Conservation (phyloP, 2,329 filamentous ascomycete species). For the Cercospora sp. region DNA sequence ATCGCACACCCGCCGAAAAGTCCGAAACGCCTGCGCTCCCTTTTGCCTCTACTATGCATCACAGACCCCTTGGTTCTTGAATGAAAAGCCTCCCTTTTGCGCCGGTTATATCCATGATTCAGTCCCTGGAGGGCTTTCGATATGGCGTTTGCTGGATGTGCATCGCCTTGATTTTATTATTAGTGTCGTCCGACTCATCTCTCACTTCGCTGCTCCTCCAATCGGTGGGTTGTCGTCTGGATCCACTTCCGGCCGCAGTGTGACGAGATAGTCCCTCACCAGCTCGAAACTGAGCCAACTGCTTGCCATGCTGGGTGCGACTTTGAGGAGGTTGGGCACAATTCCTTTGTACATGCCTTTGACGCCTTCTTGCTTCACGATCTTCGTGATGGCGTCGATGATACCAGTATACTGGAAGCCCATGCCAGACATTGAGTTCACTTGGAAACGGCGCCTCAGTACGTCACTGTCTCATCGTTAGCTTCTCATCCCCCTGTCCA, state of each 20-base stretch:
- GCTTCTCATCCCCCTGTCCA: neutral
- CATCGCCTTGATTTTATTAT: neutral
- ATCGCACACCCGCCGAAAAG: conserved; percentile 1
- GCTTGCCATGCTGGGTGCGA: conserved; percentile 96
- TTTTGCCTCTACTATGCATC: neutral
- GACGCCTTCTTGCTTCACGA: conserved; percentile 79
- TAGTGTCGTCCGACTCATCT: neutral
- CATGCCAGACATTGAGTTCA: conserved; percentile 99
- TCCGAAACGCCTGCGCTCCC: conserved; percentile 12
- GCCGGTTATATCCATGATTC: conserved; percentile 1
- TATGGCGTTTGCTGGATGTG: neutral
- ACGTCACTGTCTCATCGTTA: conserved; percentile 66
- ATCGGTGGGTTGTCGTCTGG: conserved; percentile 21
- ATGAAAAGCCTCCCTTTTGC: conserved; percentile 1
- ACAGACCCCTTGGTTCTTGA: neutral
- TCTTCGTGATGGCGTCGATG: conserved; percentile 77
- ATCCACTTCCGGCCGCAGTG: conserved; percentile 24
- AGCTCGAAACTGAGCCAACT: conserved; percentile 98
- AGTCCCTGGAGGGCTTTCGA: neutral
- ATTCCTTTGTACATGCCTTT: conserved; percentile 93
- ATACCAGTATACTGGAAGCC: conserved; percentile 93
- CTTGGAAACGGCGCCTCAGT: conserved; percentile 88
- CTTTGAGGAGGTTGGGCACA: conserved; percentile 90
- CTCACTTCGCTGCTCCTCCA: conserved; percentile 17
- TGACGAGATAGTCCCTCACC: conserved; percentile 79